A percentile compares a stretch with the other conserved stretches of the same genome.
Conservation (phyloP, 495 filamentous ascomycete species). For the Cetradonia linearis region DNA sequence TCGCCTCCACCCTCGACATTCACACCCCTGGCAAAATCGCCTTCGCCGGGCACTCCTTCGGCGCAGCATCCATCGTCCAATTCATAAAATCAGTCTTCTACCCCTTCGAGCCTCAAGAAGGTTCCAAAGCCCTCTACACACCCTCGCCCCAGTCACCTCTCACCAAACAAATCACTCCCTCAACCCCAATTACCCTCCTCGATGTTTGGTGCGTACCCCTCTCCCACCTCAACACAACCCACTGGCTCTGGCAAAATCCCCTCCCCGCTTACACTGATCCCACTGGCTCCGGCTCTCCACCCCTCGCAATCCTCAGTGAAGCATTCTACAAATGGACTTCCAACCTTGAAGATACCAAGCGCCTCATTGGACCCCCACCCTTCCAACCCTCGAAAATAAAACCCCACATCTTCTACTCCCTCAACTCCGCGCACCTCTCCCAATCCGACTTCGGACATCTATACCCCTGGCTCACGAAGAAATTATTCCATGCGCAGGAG, state of each 20-base stretch:
- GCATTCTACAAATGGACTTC: slow-evolving; percentile 62
- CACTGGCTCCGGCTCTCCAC: slow-evolving; percentile 36
- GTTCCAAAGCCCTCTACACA: slow-evolving; percentile 38
- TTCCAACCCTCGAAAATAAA: slow-evolving; percentile 8
- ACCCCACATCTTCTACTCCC: slow-evolving; percentile 54
- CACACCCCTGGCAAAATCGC: slow-evolving; percentile 58
- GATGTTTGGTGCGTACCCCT: slow-evolving; percentile 67
- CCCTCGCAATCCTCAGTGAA: slow-evolving; percentile 57
- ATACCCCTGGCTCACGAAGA: slow-evolving; percentile 55
- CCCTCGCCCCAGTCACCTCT: slow-evolving; percentile 41
- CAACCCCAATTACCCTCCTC: slow-evolving; percentile 50
- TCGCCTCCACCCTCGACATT: slow-evolving; percentile 49
- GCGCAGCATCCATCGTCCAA: slow-evolving; percentile 58
- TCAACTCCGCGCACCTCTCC: slow-evolving; percentile 53
- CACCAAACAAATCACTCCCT: slow-evolving; percentile 49
- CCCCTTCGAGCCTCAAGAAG: slow-evolving; percentile 26
- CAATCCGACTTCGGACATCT: slow-evolving; percentile 73
- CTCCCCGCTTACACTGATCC: slow-evolving; percentile 43
- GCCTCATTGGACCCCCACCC: not conserved
- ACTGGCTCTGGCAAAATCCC: slow-evolving; percentile 50
- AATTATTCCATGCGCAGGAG: slow-evolving; percentile 47
- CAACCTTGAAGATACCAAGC: slow-evolving; percentile 43
- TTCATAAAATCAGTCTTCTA: slow-evolving; percentile 65
- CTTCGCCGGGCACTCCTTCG: slow-evolving; percentile 68
- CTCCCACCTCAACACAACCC: slow-evolving; percentile 38